These are phyloP conservation scores for Lactifluus piperatus DNA, from an alignment of 768 basidiomycete species.

Conservation along the genomic window DNA sequence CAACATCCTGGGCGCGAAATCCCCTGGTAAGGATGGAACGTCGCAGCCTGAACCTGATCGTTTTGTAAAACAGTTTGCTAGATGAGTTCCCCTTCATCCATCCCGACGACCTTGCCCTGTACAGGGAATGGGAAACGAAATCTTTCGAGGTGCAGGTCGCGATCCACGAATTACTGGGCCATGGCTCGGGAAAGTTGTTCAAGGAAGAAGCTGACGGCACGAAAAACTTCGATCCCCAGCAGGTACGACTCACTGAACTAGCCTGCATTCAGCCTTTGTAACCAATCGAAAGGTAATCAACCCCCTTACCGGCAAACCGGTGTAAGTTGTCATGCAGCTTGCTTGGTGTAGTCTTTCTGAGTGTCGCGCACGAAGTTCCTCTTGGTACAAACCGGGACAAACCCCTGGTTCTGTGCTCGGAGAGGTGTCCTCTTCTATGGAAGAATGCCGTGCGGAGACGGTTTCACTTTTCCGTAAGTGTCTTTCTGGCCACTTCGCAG, in stretches of 20 bases:
- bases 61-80: not conserved
- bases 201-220: constrained; percentile 67
- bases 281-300: constrained; percentile 51
- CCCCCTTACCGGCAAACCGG: constrained; percentile 67
- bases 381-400: constrained; percentile 87
- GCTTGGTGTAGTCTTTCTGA: constrained; percentile 5
- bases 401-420: constrained; percentile 76
- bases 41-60: not conserved
- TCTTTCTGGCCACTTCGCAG: not conserved
- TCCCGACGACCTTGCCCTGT: constrained; percentile 64
- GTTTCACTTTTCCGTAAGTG: constrained; percentile 71
- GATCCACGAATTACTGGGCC: constrained; percentile 82
- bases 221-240: constrained; percentile 74
- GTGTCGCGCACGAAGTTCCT: constrained; percentile 36
- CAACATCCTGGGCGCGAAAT: constrained; percentile 83
- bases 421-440: constrained; percentile 84
- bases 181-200: constrained; percentile 79
- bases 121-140: constrained; percentile 67
- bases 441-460: constrained; percentile 88
- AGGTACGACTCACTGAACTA: constrained; percentile 27
- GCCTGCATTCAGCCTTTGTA: not conserved
- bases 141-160: constrained; percentile 87
- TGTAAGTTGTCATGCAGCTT: constrained; percentile 35
- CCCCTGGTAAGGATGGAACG: constrained; percentile 45
- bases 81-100: constrained; percentile 75